Conservation (phyloP, 345 rosid species). For the Moricandia moricandioides region DNA sequence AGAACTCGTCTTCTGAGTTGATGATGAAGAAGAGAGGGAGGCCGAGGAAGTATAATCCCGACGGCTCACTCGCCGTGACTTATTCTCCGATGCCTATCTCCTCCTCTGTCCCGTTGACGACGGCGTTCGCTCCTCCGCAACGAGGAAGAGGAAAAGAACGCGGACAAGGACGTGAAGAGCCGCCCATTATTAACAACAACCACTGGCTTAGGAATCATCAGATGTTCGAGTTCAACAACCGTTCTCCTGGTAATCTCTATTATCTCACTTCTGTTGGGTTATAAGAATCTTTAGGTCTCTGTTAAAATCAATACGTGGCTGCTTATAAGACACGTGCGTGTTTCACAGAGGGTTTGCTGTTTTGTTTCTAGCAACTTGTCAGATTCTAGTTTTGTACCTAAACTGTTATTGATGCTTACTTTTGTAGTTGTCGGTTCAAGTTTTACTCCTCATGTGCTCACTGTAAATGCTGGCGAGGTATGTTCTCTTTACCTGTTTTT, state of each 20-base stretch:
- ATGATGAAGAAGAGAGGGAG: conserved; percentile 87
- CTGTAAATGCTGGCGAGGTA: conserved; percentile 92
- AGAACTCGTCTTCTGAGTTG: conserved; percentile 36
- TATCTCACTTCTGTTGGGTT: background rate
- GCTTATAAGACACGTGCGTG: background rate
- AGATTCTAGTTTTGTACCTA: background rate
- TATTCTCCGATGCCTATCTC: conserved; percentile 92
- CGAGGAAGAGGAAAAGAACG: conserved; percentile 54
- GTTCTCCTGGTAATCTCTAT: conserved; percentile 51
- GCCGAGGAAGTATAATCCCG: conserved; percentile 79
- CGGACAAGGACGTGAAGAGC: conserved; percentile 51
- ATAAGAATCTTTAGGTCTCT: background rate
- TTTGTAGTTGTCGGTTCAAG: conserved; percentile 62
- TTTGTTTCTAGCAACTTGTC: background rate
- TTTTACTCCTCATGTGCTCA: conserved; percentile 80
- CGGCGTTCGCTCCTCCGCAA: conserved; percentile 49
- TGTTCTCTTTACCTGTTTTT: background rate
- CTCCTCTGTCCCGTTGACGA: conserved; percentile 68
- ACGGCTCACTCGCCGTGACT: conserved; percentile 51
- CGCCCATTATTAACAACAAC: background rate
- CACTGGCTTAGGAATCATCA: conserved; percentile 55
- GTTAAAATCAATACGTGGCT: background rate
- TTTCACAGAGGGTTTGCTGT: background rate
- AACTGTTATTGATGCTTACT: background rate
- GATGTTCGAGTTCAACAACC: conserved; percentile 48